Evolutionary conservation across 163 green algal species (phyloP).

Genomic region (Trebouxia gelatinosa): DNA sequence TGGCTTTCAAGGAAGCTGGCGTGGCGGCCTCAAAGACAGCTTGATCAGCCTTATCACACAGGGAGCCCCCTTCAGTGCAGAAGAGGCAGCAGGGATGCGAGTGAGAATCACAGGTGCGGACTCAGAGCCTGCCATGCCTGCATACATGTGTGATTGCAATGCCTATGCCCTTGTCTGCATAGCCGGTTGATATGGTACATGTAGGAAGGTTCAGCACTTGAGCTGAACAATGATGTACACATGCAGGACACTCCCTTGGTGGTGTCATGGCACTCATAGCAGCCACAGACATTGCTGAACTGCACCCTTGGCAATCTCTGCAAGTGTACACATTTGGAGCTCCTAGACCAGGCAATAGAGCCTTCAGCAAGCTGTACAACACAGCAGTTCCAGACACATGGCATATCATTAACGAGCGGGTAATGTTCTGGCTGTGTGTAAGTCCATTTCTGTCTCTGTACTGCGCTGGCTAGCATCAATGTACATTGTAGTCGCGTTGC

Average conservation of each 20-base stretch:
- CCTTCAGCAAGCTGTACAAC: constrained; percentile 58
- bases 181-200: not conserved
- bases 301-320: not conserved
- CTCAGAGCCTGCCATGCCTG: not conserved
- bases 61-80: not conserved
- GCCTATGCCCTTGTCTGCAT: too few relatives aligned
- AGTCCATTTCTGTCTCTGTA: not conserved
- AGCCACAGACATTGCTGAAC: constrained; percentile 29
- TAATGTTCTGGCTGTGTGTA: not conserved
- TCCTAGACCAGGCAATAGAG: constrained; percentile 62
- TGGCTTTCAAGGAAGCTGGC: not conserved
- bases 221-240: not conserved
- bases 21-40: not conserved
- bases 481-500: not conserved
- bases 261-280: constrained; percentile 63
- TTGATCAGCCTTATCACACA: not conserved
- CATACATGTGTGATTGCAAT: not conserved
- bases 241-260: constrained; percentile 60
- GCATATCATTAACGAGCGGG: constrained; percentile 44
- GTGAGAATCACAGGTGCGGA: not conserved
- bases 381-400: constrained; percentile 59
- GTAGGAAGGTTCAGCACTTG: not conserved
- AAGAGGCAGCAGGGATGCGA: not conserved
- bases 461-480: not conserved
- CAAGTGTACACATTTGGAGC: constrained; percentile 45